A percentile compares a stretch with the other conserved stretches of the same genome.
phyloP scores from a whole-genome alignment of 441 rosid species.

The Croton setiger region DNA sequence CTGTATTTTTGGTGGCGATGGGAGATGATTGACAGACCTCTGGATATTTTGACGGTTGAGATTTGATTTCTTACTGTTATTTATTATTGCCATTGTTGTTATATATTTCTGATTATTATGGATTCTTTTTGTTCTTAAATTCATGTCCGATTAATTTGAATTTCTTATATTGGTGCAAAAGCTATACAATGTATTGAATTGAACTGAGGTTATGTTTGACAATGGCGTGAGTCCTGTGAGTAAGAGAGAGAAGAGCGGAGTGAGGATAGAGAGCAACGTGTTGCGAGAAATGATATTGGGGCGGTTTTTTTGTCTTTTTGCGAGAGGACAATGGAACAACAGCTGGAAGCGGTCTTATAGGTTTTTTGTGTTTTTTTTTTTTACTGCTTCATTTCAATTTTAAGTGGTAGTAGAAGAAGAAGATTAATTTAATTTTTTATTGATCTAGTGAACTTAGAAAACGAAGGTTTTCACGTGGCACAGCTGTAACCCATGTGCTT shows the following conservation, averaged over 20 bases:
- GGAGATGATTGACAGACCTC: constrained; percentile 24
- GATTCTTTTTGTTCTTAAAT: background rate
- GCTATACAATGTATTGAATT: too few species aligned
- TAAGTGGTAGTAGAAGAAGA: too few species aligned
- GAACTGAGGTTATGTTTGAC: too few species aligned
- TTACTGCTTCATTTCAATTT: background rate
- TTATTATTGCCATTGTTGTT: background rate
- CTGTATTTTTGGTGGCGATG: constrained; percentile 11
- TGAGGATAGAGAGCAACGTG: constrained; percentile 6
- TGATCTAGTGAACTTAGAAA: too few species aligned
- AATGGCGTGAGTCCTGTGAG: background rate
- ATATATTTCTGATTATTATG: background rate
- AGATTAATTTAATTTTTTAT: too few species aligned
- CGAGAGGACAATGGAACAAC: background rate
- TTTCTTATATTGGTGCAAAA: too few species aligned
- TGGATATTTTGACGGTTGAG: constrained; percentile 24
- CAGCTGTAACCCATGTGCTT: too few species aligned
- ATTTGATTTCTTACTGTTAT: constrained; percentile 22
- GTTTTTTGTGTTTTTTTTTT: background rate
- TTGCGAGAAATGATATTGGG: too few species aligned
- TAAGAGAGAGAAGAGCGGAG: background rate
- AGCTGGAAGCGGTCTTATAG: constrained; percentile 6
- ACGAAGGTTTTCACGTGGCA: too few species aligned
- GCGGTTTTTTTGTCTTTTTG: constrained; percentile 2
- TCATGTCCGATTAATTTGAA: too few species aligned